Evolutionary conservation across 495 filamentous ascomycete genomes (phyloP).

Genomic region (Penicillium crystallinum): DNA sequence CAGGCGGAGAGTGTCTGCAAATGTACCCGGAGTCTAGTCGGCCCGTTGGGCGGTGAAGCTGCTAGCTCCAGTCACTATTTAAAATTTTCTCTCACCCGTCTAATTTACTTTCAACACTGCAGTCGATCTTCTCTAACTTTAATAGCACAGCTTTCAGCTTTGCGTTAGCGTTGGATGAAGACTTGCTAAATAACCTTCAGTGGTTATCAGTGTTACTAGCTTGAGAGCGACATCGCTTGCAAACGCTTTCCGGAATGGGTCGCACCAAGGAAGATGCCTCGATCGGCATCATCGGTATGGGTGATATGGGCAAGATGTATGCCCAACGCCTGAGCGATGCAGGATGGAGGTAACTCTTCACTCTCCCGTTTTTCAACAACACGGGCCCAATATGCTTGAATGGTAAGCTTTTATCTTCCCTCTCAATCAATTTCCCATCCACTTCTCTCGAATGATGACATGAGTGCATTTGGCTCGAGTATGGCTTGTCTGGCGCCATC

Average conservation of each 20-base stretch:
- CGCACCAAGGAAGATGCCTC: constrained; percentile 58
- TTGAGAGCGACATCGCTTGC: background rate
- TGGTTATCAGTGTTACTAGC: background rate
- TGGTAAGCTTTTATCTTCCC: constrained; percentile 26
- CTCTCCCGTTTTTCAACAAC: constrained; percentile 11
- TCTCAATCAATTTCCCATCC: constrained; percentile 13
- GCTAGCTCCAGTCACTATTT: constrained; percentile 27
- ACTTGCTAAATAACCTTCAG: background rate
- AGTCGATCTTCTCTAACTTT: constrained; percentile 16
- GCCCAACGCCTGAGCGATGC: constrained; percentile 77
- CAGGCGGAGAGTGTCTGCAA: background rate
- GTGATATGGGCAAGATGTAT: constrained; percentile 99
- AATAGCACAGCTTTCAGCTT: background rate
- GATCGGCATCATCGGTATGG: constrained; percentile 96
- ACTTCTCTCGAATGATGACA: constrained; percentile 74
- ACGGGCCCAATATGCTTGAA: constrained; percentile 6
- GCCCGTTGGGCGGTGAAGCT: constrained; percentile 31
- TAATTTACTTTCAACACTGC: constrained; percentile 1
- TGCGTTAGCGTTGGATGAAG: background rate
- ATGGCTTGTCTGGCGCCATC: constrained; percentile 49
- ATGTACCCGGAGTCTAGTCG: constrained; percentile 22
- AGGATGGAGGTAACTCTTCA: constrained; percentile 80
- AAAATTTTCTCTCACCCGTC: constrained; percentile 27
- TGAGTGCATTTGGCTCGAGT: constrained; percentile 99
- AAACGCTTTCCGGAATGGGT: constrained; percentile 23